Base-by-base conservation (phyloP, 2,329 filamentous ascomycete species). In the Grosmannia huntii region DNA sequence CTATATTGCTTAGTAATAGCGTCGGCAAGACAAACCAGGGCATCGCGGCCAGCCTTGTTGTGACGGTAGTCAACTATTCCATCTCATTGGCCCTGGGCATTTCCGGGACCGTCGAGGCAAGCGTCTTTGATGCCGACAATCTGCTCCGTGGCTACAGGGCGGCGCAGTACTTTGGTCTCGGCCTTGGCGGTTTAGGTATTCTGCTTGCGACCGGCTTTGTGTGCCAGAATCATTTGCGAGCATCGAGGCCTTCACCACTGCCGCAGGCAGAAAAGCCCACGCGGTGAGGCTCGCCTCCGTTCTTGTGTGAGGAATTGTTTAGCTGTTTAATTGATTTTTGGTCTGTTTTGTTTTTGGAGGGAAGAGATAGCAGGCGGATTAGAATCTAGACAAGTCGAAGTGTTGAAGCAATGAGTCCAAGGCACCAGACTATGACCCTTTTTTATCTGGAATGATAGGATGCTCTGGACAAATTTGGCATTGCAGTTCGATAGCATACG, bases 11-110 rank as follows among this genome's bases (percentile, higher is more conserved):
- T 10, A 80, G 76, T 33, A 78, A 85, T 62, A 71, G 71, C 1
- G 72, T 78, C 0, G 66, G 71, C 14, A 72, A 70, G 57, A 68
- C 73, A 49, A 71, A 79, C 58, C 74, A 78, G 63, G 75, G 75
- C 4, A 72, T 77, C 12, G 75, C 70, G 0, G 74, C 73, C 11
- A 80, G 76, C 21, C 66, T 87, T 6, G 80, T 86, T 36, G 82
- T 78, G 59, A 86, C 83, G 0, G 73, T 85, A 12, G 79, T 87
- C 61, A 87, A 89, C 67, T 89, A 87, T 65, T 79, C 78, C 59
- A 86, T 88, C 38, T 82, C 81, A 1, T 68, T 87, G 3, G 83
- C 81, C 0, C 72, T 89, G 0, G 85, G 84, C 0, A 77, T 89
- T 52, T 84, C 84, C 0, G 84, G 83, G 0, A 86, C 82, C 0